Evolutionary conservation across 257 asterid species (phyloP).

Genomic region (Penstemon eatonii): DNA sequence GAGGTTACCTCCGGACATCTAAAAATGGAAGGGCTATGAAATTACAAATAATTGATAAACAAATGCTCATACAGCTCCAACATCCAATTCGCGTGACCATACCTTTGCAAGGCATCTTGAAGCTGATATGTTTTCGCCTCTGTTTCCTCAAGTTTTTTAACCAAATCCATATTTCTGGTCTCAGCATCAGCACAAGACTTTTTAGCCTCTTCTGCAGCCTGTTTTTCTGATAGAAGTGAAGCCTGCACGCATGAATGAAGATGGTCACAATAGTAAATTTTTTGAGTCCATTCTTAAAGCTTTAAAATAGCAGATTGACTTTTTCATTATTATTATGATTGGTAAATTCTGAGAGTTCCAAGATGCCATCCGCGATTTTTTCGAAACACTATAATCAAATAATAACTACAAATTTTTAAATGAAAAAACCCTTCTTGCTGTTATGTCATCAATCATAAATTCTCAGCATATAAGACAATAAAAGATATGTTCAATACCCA

Average conservation of each 20-base stretch:
- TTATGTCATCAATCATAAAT: conserved; percentile 6
- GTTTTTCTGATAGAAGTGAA: conserved; percentile 66
- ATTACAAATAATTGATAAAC: conserved; percentile 2
- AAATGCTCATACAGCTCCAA: conserved; percentile 10
- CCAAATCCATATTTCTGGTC: conserved; percentile 57
- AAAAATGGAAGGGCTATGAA: not conserved
- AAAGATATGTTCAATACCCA: conserved; percentile 7
- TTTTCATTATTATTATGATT: not conserved
- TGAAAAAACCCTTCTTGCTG: not conserved
- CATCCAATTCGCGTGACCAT: conserved; percentile 17
- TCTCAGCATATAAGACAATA: conserved; percentile 7
- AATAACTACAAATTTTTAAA: not conserved
- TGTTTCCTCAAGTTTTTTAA: conserved; percentile 64
- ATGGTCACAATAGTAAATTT: conserved; percentile 17
- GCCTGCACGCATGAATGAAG: conserved; percentile 49
- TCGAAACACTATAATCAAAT: not conserved
- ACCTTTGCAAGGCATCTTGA: conserved; percentile 91
- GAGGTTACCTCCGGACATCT: not conserved
- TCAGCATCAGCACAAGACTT: conserved; percentile 62
- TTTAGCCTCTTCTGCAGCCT: conserved; percentile 67
- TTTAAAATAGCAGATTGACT: conserved; percentile 11
- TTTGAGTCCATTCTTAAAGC: conserved; percentile 15
- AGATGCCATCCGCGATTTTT: not conserved
- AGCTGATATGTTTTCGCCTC: conserved; percentile 75
- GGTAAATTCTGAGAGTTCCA: not conserved